phyloP scores from a whole-genome alignment of 1,139 yeast species.

The Yarrowia galli region DNA sequence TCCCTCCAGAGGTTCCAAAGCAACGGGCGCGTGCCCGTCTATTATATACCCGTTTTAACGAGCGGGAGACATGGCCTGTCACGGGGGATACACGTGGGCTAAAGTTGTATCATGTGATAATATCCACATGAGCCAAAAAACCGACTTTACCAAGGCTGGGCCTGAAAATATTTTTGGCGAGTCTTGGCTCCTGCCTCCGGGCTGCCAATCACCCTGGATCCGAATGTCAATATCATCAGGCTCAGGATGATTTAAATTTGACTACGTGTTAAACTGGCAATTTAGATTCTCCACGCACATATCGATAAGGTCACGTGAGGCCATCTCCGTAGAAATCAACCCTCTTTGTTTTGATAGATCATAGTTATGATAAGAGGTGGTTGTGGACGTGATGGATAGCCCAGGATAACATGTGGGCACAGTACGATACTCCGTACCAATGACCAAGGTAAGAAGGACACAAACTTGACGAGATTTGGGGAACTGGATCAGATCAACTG shows the following conservation, averaged over 20 bases:
- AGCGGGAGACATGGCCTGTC: neutral
- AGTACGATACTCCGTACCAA: no score
- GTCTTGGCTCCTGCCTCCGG: neutral
- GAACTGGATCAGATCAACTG: no score
- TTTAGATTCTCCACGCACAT: neutral
- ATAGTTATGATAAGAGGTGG: no score
- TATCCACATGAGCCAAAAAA: neutral
- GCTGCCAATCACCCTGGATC: neutral
- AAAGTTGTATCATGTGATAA: constrained; percentile 27
- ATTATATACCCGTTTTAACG: neutral
- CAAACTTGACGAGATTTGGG: no score
- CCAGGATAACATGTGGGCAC: no score
- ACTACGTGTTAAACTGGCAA: constrained; percentile 31
- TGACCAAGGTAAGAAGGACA: no score
- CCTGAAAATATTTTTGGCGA: neutral
- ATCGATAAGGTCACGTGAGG: constrained; percentile 23
- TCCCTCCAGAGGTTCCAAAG: neutral
- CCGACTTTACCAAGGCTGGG: constrained; percentile 23
- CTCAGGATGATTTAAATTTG: constrained; percentile 19
- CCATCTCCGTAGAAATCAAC: constrained; percentile 8
- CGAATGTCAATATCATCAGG: constrained; percentile 7
- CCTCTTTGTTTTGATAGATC: no score
- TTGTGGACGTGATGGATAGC: no score
- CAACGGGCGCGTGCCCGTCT: neutral
- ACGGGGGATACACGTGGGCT: constrained; percentile 21